phyloP scores from a whole-genome alignment of 345 rosid species.

The Murraya koenigii region DNA sequence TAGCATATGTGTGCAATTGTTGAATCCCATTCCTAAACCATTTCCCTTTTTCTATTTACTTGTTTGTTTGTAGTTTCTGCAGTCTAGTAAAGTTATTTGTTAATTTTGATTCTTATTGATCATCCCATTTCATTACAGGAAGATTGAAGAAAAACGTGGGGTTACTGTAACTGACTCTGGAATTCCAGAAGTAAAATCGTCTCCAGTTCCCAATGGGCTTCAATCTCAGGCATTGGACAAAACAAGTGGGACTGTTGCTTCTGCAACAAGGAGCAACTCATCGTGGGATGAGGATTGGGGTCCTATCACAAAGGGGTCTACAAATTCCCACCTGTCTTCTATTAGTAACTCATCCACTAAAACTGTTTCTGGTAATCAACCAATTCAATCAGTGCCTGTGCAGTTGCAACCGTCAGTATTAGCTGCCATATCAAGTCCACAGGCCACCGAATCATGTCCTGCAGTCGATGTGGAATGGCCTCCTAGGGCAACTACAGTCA shows the following conservation, averaged over 20 bases:
- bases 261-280: constrained; percentile 44
- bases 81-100: background rate
- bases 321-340: constrained; percentile 25
- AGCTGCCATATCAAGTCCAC: constrained; percentile 40
- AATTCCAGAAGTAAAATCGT: constrained; percentile 45
- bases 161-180: constrained; percentile 66
- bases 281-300: constrained; percentile 97
- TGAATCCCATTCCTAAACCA: background rate
- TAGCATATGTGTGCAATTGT: constrained; percentile 4
- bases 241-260: constrained; percentile 43
- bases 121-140: constrained; percentile 39
- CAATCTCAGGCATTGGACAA: constrained; percentile 47
- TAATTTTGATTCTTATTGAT: constrained; percentile 3
- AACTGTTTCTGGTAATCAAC: constrained; percentile 28
- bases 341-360: constrained; percentile 19
- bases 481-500: constrained; percentile 51
- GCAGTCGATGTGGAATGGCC: constrained; percentile 93
- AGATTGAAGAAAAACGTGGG: constrained; percentile 86
- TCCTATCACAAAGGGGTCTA: constrained; percentile 39
- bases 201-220: constrained; percentile 42
- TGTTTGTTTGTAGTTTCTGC: background rate
- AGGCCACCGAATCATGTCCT: constrained; percentile 52
- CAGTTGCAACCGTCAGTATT: constrained; percentile 35
- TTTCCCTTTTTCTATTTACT: background rate
- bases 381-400: constrained; percentile 34